Evolutionary conservation across 306 rosid species (phyloP).

Genomic region (Cucurbita argyrosperma): DNA sequence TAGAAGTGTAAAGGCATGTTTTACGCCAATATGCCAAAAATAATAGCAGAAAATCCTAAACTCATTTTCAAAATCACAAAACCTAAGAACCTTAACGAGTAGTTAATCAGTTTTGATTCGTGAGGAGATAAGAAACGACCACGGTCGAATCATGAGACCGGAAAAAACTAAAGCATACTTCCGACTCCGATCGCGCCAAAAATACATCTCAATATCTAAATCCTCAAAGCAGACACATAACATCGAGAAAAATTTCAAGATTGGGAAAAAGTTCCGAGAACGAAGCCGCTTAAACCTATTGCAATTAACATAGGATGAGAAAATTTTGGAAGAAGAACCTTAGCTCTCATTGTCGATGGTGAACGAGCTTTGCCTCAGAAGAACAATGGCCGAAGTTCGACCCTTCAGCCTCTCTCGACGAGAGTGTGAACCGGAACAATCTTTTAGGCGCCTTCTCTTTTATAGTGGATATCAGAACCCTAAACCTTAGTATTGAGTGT

Average conservation of each 20-base stretch:
- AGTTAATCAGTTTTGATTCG: too few species aligned
- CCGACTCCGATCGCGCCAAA: too few species aligned
- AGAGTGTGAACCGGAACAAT: background rate
- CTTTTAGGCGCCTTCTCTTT: background rate
- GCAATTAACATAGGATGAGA: background rate
- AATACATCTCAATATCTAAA: background rate
- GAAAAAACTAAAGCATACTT: too few species aligned
- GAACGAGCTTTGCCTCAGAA: background rate
- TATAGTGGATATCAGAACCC: constrained; percentile 4
- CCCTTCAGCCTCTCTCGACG: background rate
- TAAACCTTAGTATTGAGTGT: background rate
- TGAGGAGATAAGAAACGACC: too few species aligned
- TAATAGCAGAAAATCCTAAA: background rate
- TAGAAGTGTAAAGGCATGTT: background rate
- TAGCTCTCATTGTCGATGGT: constrained; percentile 1
- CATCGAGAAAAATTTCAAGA: background rate
- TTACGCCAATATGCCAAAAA: background rate
- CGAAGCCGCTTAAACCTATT: too few species aligned
- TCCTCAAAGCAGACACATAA: background rate
- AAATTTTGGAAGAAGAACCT: background rate
- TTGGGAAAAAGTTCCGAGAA: background rate
- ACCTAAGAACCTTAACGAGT: background rate
- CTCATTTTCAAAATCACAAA: background rate
- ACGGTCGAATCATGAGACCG: too few species aligned
- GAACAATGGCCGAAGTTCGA: background rate